These are phyloP conservation scores for Leishmania gerbilli DNA, from an alignment of 208 protist species.

Conservation along the genomic window DNA sequence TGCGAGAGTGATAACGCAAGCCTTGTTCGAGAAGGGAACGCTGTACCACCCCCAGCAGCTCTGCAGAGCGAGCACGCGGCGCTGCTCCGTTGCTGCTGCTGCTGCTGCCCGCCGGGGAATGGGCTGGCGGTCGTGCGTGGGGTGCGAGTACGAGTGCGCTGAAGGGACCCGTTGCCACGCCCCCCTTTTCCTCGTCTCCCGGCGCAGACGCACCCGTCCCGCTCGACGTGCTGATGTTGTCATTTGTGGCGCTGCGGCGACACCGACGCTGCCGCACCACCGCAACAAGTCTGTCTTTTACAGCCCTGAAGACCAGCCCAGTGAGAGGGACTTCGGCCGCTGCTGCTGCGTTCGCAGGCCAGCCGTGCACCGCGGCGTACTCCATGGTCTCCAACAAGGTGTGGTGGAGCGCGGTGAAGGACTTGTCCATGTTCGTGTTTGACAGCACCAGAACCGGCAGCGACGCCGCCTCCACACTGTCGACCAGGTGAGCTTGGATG, in stretches of 20 bases:
- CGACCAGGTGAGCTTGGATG: conserved; percentile 79
- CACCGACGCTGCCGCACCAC: conserved; percentile 28
- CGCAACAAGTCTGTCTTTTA: conserved; percentile 16
- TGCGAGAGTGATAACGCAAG: conserved; percentile 1
- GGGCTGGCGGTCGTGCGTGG: neutral
- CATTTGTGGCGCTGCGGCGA: neutral
- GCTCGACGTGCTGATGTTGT: neutral
- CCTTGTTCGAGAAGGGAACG: conserved; percentile 13
- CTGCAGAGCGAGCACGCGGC: conserved; percentile 23
- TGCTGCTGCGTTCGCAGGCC: conserved; percentile 18
- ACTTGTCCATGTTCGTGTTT: conserved; percentile 92
- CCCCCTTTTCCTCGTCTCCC: neutral
- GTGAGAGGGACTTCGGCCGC: conserved; percentile 24
- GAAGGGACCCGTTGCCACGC: neutral
- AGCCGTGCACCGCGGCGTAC: conserved; percentile 30
- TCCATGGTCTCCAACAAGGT: conserved; percentile 70
- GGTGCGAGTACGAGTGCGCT: neutral
- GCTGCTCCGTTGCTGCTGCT: neutral
- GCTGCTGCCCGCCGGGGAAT: neutral
- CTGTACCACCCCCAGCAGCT: conserved; percentile 14
- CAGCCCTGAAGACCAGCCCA: conserved; percentile 11
- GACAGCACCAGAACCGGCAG: conserved; percentile 71
- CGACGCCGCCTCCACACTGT: conserved; percentile 26
- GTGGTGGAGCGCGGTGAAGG: conserved; percentile 71
- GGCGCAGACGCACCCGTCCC: neutral